Base-by-base conservation (phyloP, 331 rosid species). In the Saraca asoca region DNA sequence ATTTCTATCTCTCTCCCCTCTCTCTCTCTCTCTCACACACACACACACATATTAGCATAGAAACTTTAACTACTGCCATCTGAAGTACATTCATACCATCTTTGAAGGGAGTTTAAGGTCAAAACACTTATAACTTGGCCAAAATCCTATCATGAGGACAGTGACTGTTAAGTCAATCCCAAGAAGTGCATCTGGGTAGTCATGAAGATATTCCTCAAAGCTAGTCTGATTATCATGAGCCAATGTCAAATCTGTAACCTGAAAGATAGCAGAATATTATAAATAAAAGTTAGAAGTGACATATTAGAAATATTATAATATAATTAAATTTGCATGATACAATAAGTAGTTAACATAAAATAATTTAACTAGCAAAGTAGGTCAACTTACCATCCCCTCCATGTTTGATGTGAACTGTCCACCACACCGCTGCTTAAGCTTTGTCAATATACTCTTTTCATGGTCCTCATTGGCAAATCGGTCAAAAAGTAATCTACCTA, bases 71-170 rank as follows among this genome's bases (percentile, higher is more conserved):
- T 48, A 71, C 74, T 7, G 12, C 29, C 9, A 17, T 51, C 46
- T 7, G 16, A 14, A 75, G 19, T 29, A 43, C 1, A 20, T 14
- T 54, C 58, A 68, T 88, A 88, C 97, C 97, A 91, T 88, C 77
- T 91, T 95, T 13, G 71, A 77, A 0, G 97, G 95, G 38, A 91
- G 95, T 51, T 72, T 86, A 38, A 91, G 87, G 62, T 91, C 91
- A 70, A 75, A 91, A 6, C 94, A 86, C 66, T 88, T 88, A 31
- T 91, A 91, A 64, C 89, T 91, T 9, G 97, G 97, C 97, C 97
- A 91, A 71, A 80, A 85, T 46, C 94, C 94, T 11, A 94, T 88
- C 34, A 95, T 91, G 58, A 91, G 88, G 18, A 91, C 94, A 11
- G 94, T 88, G 46, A 88, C 94, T 2, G 94, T 80, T 69, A 91